A percentile compares a stretch with the other conserved stretches of the same genome.
Conservation (phyloP, 176 grass and related monocot species). For the Juncus effusus region DNA sequence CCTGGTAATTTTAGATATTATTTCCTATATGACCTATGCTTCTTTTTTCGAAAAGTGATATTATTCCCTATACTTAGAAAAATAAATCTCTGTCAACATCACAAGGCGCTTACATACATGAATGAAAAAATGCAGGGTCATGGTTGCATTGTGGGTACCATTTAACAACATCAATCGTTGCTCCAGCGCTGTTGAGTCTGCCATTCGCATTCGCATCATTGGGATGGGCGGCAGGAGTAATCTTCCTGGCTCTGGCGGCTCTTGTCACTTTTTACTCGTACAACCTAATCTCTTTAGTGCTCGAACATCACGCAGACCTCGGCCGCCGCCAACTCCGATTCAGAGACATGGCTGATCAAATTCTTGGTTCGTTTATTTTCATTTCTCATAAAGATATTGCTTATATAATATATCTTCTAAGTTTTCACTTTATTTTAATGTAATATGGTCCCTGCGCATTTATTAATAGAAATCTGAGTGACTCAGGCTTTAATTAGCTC, state of each 20-base stretch:
- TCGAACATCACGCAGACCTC: conserved; percentile 87
- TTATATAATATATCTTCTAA: too few relatives aligned
- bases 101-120: not conserved
- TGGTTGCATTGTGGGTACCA: conserved; percentile 97
- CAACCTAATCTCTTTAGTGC: conserved; percentile 85
- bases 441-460: too few relatives aligned
- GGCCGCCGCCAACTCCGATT: conserved; percentile 81
- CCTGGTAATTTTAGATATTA: not conserved
- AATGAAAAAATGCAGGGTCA: conserved; percentile 42
- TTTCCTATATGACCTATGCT: not conserved
- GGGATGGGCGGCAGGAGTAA: conserved; percentile 58
- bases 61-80: not conserved
- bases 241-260: conserved; percentile 53
- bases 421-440: too few relatives aligned
- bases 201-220: conserved; percentile 74
- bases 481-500: too few relatives aligned
- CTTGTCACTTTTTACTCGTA: conserved; percentile 89
- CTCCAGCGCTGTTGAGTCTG: conserved; percentile 81
- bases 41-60: not conserved
- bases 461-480: too few relatives aligned
- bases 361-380: conserved; percentile 52
- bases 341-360: conserved; percentile 85
- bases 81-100: not conserved
- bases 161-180: conserved; percentile 84
- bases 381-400: too few relatives aligned